These are phyloP conservation scores for Entomortierella beljakovae DNA, from an alignment of 192 early-diverging fungal genomes.

Conservation along the genomic window DNA sequence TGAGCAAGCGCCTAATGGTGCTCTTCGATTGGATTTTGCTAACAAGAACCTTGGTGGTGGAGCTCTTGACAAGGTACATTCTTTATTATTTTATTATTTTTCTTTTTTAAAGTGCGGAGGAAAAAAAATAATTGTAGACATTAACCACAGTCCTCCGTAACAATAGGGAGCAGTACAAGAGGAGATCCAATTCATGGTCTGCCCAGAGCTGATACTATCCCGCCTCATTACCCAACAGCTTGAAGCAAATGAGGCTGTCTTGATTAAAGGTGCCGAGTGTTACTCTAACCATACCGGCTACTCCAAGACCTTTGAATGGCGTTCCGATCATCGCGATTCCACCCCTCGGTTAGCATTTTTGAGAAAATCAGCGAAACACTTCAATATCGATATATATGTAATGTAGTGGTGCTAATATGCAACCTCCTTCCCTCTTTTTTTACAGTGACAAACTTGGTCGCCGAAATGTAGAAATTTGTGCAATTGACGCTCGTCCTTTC, in stretches of 20 bases:
- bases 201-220: constrained; percentile 44
- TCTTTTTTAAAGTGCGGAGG: too few species aligned
- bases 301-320: constrained; percentile 51
- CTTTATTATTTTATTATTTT: background rate
- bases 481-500: constrained; percentile 48
- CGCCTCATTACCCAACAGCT: constrained; percentile 32
- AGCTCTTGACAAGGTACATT: constrained; percentile 36
- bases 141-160: too few species aligned
- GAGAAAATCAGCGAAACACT: background rate
- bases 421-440: background rate
- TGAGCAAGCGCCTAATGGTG: constrained; percentile 37
- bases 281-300: constrained; percentile 51
- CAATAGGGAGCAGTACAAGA: constrained; percentile 48
- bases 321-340: constrained; percentile 32
- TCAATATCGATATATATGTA: background rate
- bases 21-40: constrained; percentile 48
- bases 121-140: too few species aligned
- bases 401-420: background rate
- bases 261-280: constrained; percentile 45
- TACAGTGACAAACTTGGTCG: constrained; percentile 41
- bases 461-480: constrained; percentile 38
- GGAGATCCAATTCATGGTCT: constrained; percentile 54
- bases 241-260: constrained; percentile 45
- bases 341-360: constrained; percentile 20
- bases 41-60: constrained; percentile 50